Evolutionary conservation across 139 green algal genomes (phyloP).

Genomic region (Chlorella vulgaris): DNA sequence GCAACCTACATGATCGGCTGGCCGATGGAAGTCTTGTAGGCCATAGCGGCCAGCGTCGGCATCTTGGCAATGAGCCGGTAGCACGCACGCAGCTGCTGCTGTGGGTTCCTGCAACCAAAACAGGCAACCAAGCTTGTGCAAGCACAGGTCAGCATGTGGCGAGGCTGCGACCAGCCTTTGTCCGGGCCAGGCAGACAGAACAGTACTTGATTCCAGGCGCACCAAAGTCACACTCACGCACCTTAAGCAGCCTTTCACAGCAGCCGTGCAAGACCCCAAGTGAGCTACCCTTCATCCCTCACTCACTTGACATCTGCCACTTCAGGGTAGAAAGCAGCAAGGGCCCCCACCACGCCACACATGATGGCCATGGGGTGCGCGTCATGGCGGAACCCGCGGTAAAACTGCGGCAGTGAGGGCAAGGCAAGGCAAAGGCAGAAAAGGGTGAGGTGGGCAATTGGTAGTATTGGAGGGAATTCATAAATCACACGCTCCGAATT

Average conservation of each 20-base stretch:
- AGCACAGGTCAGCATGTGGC: no score
- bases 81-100: slow-evolving; percentile 52
- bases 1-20: slow-evolving; percentile 72
- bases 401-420: slow-evolving; percentile 7
- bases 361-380: slow-evolving; percentile 82
- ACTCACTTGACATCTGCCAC: slow-evolving; percentile 41
- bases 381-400: slow-evolving; percentile 69
- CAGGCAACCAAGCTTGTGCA: no score
- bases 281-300: no score
- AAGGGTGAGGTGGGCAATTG: slow-evolving; percentile 39
- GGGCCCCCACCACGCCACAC: slow-evolving; percentile 63
- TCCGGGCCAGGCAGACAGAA: no score
- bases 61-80: slow-evolving; percentile 74
- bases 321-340: slow-evolving; percentile 71
- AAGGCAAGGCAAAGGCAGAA: not conserved
- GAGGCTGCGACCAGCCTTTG: no score
- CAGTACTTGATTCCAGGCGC: no score
- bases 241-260: no score
- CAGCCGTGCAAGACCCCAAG: no score
- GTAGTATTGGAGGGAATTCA: no score
- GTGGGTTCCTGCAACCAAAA: slow-evolving; percentile 42
- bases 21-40: slow-evolving; percentile 64
- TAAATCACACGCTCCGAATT: no score
- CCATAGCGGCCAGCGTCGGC: slow-evolving; percentile 72
- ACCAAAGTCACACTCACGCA: no score